Evolutionary conservation across 768 basidiomycete species (phyloP).

Genomic region (Termitomyces sp.): DNA sequence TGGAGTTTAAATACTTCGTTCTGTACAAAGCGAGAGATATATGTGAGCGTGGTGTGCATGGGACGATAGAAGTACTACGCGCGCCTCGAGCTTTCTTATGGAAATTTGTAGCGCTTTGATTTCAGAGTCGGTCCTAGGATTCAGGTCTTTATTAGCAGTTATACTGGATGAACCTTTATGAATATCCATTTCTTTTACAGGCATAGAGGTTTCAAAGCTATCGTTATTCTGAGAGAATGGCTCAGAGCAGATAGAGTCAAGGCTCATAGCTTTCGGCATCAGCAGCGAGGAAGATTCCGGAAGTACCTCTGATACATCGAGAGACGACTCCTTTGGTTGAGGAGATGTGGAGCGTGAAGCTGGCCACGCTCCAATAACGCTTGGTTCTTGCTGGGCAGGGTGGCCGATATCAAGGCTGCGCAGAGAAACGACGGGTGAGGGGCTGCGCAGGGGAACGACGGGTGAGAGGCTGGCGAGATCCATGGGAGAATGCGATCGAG

Average conservation of each 20-base stretch:
- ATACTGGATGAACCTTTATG: background rate
- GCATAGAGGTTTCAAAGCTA: background rate
- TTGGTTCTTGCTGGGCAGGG: conserved; percentile 25
- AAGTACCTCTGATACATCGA: background rate
- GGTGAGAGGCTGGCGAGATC: conserved; percentile 38
- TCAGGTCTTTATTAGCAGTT: background rate
- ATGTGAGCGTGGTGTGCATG: background rate
- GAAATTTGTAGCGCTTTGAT: conserved; percentile 8
- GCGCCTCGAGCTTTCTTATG: conserved; percentile 17
- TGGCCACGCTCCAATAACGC: conserved; percentile 40
- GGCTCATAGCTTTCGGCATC: conserved; percentile 11
- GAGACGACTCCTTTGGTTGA: background rate
- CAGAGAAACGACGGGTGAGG: conserved; percentile 23
- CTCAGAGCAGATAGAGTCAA: conserved; percentile 14
- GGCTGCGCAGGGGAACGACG: conserved; percentile 15
- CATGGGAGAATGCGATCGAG: conserved; percentile 43
- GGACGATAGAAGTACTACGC: background rate
- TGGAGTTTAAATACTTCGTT: conserved; percentile 34
- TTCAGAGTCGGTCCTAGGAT: background rate
- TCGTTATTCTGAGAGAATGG: background rate
- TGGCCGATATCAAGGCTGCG: conserved; percentile 8
- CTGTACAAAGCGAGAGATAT: conserved; percentile 14
- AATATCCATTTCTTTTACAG: background rate
- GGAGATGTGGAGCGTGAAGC: conserved; percentile 29
- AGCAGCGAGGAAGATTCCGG: background rate